phyloP scores from a whole-genome alignment of 2,329 filamentous ascomycete species.

The Claviceps sp. region DNA sequence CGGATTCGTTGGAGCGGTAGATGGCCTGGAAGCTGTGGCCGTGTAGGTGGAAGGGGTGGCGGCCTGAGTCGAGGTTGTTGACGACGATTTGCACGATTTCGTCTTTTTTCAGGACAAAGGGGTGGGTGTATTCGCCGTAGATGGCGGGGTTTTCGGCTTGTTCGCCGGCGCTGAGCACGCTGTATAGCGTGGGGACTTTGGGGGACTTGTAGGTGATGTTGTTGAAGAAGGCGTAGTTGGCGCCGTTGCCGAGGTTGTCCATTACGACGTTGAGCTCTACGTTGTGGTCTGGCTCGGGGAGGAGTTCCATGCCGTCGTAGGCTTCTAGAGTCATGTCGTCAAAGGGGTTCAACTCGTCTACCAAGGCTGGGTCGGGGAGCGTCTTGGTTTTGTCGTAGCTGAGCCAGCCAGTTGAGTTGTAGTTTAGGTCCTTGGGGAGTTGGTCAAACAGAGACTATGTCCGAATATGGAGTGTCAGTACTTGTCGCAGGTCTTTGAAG shows the following conservation, averaged over 20 bases:
- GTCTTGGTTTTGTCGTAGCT: constrained; percentile 37
- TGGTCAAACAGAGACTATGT: constrained; percentile 50
- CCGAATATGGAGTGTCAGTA: neutral
- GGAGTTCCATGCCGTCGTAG: constrained; percentile 47
- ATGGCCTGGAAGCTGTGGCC: constrained; percentile 62
- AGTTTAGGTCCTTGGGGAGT: constrained; percentile 54
- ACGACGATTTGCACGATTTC: constrained; percentile 61
- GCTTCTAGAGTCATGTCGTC: constrained; percentile 65
- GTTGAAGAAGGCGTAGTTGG: constrained; percentile 55
- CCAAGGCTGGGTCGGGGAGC: constrained; percentile 34
- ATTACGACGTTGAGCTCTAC: constrained; percentile 53
- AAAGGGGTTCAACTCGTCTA: constrained; percentile 52
- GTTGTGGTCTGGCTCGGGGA: constrained; percentile 47
- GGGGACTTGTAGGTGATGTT: constrained; percentile 62
- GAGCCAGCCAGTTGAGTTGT: constrained; percentile 53
- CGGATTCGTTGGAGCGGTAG: constrained; percentile 44
- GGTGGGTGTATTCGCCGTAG: constrained; percentile 53
- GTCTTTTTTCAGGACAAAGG: constrained; percentile 53
- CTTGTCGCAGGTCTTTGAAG: neutral
- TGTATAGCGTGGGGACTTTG: constrained; percentile 71
- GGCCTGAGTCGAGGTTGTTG: constrained; percentile 61
- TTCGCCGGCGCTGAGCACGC: constrained; percentile 51
- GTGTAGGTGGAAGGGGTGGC: constrained; percentile 69
- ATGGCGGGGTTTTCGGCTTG: constrained; percentile 43
- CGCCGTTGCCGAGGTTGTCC: constrained; percentile 47